phyloP scores from a whole-genome alignment of 2,329 filamentous ascomycete genomes.

The Cladobotryum protrusum region DNA sequence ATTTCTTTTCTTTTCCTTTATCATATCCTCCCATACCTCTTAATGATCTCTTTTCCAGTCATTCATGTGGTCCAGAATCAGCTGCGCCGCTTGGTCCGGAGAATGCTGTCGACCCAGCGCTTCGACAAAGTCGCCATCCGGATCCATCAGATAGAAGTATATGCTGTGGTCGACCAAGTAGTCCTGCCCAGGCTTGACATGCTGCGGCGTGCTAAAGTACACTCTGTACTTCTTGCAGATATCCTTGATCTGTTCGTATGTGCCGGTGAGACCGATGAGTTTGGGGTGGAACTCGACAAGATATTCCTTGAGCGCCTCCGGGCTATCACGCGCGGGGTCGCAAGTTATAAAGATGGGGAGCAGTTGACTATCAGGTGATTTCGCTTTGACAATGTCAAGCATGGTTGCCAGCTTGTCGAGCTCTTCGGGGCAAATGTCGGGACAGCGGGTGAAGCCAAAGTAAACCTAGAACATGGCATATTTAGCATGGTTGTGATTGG shows the following conservation, averaged over 20 bases:
- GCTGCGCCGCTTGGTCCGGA: conserved; percentile 72
- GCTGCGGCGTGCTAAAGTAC: conserved; percentile 88
- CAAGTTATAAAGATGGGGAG: conserved; percentile 90
- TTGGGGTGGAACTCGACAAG: conserved; percentile 83
- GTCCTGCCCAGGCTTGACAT: conserved; percentile 88
- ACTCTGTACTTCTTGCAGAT: conserved; percentile 95
- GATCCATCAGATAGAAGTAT: conserved; percentile 99
- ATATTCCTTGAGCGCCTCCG: conserved; percentile 77
- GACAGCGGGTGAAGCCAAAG: conserved; percentile 97
- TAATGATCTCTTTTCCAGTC: conserved; percentile 34
- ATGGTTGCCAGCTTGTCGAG: conserved; percentile 99
- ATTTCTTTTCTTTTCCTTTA: not conserved
- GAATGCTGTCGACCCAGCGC: conserved; percentile 93
- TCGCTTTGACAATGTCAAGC: conserved; percentile 64
- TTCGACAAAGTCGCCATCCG: conserved; percentile 96
- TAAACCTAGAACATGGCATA: conserved; percentile 60
- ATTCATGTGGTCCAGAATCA: conserved; percentile 82
- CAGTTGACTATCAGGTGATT: conserved; percentile 46
- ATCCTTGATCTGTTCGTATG: conserved; percentile 87
- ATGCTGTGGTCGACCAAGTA: conserved; percentile 98
- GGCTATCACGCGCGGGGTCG: conserved; percentile 86
- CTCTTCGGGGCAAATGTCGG: conserved; percentile 97
- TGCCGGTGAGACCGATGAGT: conserved; percentile 84
- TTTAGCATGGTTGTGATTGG: conserved; percentile 8
- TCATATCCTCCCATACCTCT: not conserved